Conservation (phyloP, 805 yeast species). For the Saitoella complicata region DNA sequence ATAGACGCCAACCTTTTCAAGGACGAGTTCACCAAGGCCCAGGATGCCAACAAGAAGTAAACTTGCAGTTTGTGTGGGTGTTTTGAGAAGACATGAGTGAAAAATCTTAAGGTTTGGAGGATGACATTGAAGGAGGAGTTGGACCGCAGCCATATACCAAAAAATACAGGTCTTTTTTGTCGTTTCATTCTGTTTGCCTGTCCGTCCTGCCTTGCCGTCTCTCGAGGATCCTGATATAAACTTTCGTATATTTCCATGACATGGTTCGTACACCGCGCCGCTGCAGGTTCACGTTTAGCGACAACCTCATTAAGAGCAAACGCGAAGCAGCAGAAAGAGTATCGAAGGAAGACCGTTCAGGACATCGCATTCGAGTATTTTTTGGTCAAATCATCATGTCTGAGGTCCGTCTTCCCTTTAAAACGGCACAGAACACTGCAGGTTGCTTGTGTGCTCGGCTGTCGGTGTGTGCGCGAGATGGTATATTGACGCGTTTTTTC, state of each 20-base stretch:
- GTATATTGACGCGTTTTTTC: neutral
- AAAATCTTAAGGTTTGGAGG: neutral
- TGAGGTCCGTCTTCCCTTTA: neutral
- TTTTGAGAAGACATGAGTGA: slow-evolving; percentile 6
- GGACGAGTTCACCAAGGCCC: slow-evolving; percentile 78
- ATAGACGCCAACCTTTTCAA: slow-evolving; percentile 81
- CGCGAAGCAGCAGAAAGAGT: neutral
- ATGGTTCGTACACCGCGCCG: too few relatives aligned
- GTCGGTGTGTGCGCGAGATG: neutral
- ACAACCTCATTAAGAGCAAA: neutral
- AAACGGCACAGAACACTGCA: slow-evolving; percentile 1
- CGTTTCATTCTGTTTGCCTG: neutral
- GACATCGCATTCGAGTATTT: neutral
- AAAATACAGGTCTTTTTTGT: neutral
- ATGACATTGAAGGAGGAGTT: neutral
- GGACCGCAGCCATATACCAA: neutral
- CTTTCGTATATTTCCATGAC: neutral
- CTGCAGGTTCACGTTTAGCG: too few relatives aligned
- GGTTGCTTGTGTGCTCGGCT: slow-evolving; percentile 1
- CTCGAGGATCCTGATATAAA: neutral
- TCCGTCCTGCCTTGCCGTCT: neutral
- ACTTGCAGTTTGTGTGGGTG: slow-evolving; percentile 4
- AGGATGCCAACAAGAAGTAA: slow-evolving; percentile 40
- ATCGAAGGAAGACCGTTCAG: neutral
- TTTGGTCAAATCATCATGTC: neutral